Evolutionary conservation across 768 basidiomycete genomes (phyloP).

Genomic region (Tulasnella sp.): DNA sequence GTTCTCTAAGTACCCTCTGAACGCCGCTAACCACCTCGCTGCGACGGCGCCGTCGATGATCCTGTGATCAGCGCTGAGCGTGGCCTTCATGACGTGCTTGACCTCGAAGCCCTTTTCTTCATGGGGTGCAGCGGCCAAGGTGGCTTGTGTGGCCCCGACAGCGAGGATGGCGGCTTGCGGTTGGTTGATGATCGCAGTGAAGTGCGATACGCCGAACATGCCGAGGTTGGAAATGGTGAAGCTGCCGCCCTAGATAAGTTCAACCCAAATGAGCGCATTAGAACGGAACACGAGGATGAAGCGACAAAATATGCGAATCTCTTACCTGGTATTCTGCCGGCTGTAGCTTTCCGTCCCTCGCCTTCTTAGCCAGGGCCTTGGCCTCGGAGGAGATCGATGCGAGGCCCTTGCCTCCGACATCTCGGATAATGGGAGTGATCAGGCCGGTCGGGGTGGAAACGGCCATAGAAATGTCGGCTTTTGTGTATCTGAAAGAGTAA

Average conservation of each 20-base stretch:
- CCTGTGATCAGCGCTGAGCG: constrained; percentile 89
- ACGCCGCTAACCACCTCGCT: constrained; percentile 83
- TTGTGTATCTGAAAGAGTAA: constrained; percentile 64
- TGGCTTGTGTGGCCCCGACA: constrained; percentile 78
- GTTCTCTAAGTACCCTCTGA: constrained; percentile 95
- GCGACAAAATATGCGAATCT: constrained; percentile 18
- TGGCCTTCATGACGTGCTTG: constrained; percentile 87
- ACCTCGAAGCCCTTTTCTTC: constrained; percentile 94
- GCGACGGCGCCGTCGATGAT: constrained; percentile 94
- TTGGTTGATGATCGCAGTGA: constrained; percentile 98
- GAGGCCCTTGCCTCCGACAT: constrained; percentile 86
- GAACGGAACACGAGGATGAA: neutral
- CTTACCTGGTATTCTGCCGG: constrained; percentile 93
- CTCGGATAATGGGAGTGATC: constrained; percentile 94
- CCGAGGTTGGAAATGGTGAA: constrained; percentile 99
- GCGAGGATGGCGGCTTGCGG: constrained; percentile 98
- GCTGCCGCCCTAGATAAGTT: constrained; percentile 63
- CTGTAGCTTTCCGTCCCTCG: constrained; percentile 90
- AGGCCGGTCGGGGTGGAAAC: constrained; percentile 93
- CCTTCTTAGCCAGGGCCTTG: constrained; percentile 88
- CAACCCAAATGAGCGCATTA: neutral
- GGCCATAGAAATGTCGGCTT: constrained; percentile 93
- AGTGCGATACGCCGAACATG: constrained; percentile 92
- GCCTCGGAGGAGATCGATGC: constrained; percentile 86
- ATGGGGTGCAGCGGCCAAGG: constrained; percentile 75